phyloP scores from a whole-genome alignment of 129 eudicot species.

The Centella asiatica region DNA sequence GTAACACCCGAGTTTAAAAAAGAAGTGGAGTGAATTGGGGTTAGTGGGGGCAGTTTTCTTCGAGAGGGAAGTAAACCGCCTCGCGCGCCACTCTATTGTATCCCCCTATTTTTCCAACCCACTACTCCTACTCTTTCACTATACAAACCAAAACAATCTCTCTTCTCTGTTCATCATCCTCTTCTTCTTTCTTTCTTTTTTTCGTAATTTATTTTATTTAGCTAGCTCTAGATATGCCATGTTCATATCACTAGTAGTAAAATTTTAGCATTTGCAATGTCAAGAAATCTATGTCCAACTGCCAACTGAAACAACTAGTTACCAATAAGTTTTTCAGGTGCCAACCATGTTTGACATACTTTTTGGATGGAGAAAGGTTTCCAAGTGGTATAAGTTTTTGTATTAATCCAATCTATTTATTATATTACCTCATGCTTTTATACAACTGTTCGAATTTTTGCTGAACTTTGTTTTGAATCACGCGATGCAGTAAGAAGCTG shows the following conservation, averaged over 20 bases:
- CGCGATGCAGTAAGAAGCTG: constrained; percentile 61
- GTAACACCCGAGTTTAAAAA: not conserved
- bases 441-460: not conserved
- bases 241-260: too few species aligned
- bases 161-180: not conserved
- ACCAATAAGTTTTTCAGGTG: not conserved
- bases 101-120: constrained; percentile 11
- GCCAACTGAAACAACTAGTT: not conserved
- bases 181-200: not conserved
- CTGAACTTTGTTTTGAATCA: not conserved
- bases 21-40: not conserved
- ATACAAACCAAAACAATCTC: too few species aligned
- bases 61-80: constrained; percentile 10
- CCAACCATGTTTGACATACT: constrained; percentile 39
- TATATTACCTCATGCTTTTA: not conserved
- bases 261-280: too few species aligned
- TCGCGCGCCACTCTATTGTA: constrained; percentile 14
- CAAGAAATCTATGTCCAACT: not conserved
- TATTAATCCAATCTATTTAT: not conserved
- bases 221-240: too few species aligned
- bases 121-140: constrained; percentile 10
- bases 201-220: too few species aligned
- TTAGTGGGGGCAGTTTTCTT: constrained; percentile 19
- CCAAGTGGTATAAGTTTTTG: constrained; percentile 43
- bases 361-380: constrained; percentile 83